A percentile compares a stretch with the other conserved stretches of the same genome.
Evolutionary conservation across 2,329 filamentous ascomycete species (phyloP).

Genomic region (Fusarium anthophilum): DNA sequence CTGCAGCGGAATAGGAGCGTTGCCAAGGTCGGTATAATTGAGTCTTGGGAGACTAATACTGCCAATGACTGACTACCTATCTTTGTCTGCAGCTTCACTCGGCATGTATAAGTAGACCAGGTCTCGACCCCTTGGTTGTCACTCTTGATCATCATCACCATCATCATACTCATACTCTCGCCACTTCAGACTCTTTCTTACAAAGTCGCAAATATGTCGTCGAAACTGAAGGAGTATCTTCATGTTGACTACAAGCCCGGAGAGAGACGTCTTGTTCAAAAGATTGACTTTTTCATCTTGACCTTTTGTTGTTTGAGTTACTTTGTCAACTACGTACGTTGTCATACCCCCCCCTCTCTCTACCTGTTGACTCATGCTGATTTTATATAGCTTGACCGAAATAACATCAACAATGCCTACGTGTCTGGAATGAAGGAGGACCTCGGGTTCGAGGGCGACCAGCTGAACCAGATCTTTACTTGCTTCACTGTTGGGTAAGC

Average conservation of each 20-base stretch:
- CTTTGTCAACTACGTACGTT: conserved; percentile 62
- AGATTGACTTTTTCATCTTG: conserved; percentile 72
- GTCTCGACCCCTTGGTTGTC: neutral
- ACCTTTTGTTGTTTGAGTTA: conserved; percentile 70
- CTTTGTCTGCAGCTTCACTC: neutral
- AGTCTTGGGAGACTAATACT: neutral
- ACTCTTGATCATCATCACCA: conserved; percentile 1
- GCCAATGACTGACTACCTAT: neutral
- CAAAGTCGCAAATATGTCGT: conserved; percentile 3
- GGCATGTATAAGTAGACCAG: conserved; percentile 20
- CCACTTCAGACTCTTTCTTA: neutral
- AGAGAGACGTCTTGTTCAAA: conserved; percentile 60
- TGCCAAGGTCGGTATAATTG: neutral
- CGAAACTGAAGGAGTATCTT: conserved; percentile 47
- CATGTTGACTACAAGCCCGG: conserved; percentile 48
- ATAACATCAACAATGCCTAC: conserved; percentile 51
- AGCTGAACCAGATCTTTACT: conserved; percentile 51
- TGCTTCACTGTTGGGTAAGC: conserved; percentile 51
- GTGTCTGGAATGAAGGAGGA: conserved; percentile 60
- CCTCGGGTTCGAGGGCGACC: conserved; percentile 56
- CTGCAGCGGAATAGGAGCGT: neutral
- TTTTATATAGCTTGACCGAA: conserved; percentile 48
- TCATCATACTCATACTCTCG: neutral
- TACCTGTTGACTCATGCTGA: neutral
- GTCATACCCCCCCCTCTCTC: too few relatives aligned